These are phyloP conservation scores for Floccularia luteovirens DNA, from an alignment of 768 basidiomycete species.

Conservation along the genomic window DNA sequence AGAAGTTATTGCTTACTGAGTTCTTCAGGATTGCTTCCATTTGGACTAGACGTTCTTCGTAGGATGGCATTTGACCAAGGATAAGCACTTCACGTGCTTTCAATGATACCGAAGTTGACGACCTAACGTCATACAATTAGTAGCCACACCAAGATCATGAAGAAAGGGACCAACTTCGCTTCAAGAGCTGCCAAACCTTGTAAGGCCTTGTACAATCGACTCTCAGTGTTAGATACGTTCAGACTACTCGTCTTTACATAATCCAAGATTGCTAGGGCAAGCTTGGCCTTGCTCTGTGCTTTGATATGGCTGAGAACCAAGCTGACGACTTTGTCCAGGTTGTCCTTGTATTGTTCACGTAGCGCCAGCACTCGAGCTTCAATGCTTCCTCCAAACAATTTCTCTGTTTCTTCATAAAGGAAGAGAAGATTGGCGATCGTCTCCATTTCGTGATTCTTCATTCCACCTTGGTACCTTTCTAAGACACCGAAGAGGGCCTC, in stretches of 20 bases:
- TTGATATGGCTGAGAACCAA: constrained; percentile 95
- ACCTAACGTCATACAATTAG: constrained; percentile 33
- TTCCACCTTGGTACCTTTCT: constrained; percentile 72
- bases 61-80: constrained; percentile 92
- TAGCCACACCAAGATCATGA: neutral
- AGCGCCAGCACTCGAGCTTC: constrained; percentile 87
- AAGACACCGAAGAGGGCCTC: constrained; percentile 65
- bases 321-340: constrained; percentile 80
- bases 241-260: constrained; percentile 78
- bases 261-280: constrained; percentile 82
- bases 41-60: constrained; percentile 87
- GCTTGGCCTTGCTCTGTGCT: constrained; percentile 85
- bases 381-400: constrained; percentile 89
- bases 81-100: constrained; percentile 98
- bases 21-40: constrained; percentile 92
- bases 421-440: constrained; percentile 72
- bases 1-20: constrained; percentile 80
- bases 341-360: constrained; percentile 87
- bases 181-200: constrained; percentile 82
- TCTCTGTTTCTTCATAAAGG: constrained; percentile 82
- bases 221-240: constrained; percentile 70
- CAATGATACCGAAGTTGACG: constrained; percentile 85
- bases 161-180: constrained; percentile 54
- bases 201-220: constrained; percentile 66
- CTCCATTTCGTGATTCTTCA: constrained; percentile 81